Evolutionary conservation across 2,329 filamentous ascomycete genomes (phyloP).

Genomic region (Colletotrichum trifolii): DNA sequence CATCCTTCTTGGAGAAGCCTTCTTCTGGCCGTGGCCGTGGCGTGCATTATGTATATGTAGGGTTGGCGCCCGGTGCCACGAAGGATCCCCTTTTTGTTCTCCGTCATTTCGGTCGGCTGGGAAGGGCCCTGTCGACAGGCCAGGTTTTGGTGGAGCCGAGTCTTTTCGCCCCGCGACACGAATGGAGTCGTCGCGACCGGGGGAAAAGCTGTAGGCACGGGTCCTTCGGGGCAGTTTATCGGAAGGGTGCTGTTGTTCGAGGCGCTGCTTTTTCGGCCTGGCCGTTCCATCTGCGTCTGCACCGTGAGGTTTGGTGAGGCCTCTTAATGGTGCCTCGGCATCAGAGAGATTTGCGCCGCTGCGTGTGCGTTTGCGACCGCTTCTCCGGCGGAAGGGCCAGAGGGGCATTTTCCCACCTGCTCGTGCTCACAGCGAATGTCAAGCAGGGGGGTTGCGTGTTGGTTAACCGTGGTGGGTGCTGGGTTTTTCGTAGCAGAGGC

Average conservation of each 20-base stretch:
- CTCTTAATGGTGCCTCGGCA: slow-evolving; percentile 57
- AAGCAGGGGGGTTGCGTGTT: slow-evolving; percentile 3
- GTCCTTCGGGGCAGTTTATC: slow-evolving; percentile 60
- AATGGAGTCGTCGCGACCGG: slow-evolving; percentile 67
- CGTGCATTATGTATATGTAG: slow-evolving; percentile 73
- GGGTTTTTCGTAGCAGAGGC: slow-evolving; percentile 21
- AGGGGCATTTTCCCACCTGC: slow-evolving; percentile 70
- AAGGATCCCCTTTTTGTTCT: slow-evolving; percentile 37
- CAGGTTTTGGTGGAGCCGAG: slow-evolving; percentile 34
- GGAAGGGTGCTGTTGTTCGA: slow-evolving; percentile 51
- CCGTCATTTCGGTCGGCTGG: slow-evolving; percentile 36
- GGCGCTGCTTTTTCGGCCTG: slow-evolving; percentile 54
- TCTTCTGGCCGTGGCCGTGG: slow-evolving; percentile 60
- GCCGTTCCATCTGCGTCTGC: slow-evolving; percentile 36
- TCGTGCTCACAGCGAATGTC: neutral
- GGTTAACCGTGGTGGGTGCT: slow-evolving; percentile 16
- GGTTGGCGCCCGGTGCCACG: slow-evolving; percentile 56
- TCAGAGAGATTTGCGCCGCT: slow-evolving; percentile 66
- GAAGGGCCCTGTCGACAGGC: slow-evolving; percentile 33
- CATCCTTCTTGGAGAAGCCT: slow-evolving; percentile 67
- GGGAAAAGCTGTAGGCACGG: slow-evolving; percentile 72
- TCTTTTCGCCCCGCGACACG: slow-evolving; percentile 46
- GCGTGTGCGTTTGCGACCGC: slow-evolving; percentile 70
- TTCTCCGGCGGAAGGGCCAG: slow-evolving; percentile 85
- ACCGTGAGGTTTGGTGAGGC: slow-evolving; percentile 46